Conservation (phyloP, 495 filamentous ascomycete species). For the Paragyromitra xinjiangensis region DNA sequence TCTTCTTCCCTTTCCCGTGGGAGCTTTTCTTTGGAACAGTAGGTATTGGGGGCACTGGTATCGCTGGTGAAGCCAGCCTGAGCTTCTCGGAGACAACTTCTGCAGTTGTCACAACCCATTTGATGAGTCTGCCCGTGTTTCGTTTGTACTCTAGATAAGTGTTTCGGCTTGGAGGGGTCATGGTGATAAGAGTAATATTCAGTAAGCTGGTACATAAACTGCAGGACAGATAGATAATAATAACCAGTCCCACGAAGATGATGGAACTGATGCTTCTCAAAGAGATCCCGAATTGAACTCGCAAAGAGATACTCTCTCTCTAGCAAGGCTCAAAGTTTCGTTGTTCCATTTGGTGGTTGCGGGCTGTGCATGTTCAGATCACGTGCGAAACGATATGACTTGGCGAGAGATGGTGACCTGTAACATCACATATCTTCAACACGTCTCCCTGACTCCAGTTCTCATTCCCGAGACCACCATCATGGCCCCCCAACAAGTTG, state of each 20-base stretch:
- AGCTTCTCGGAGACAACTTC: slow-evolving; percentile 11
- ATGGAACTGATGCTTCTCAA: neutral
- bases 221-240: slow-evolving; percentile 5
- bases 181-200: slow-evolving; percentile 13
- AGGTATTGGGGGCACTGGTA: slow-evolving; percentile 9
- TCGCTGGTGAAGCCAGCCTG: neutral
- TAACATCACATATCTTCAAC: neutral
- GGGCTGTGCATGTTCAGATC: slow-evolving; percentile 3
- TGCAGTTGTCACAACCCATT: slow-evolving; percentile 59
- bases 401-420: slow-evolving; percentile 4
- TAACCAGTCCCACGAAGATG: neutral
- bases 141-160: slow-evolving; percentile 59
- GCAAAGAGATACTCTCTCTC: neutral
- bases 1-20: slow-evolving; percentile 33
- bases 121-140: slow-evolving; percentile 59
- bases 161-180: slow-evolving; percentile 32
- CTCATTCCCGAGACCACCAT: neutral
- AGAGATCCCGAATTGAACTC: neutral
- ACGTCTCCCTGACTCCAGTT: slow-evolving; percentile 9
- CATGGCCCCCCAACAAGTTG: slow-evolving; percentile 39
- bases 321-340: neutral
- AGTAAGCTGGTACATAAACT: slow-evolving; percentile 16
- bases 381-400: slow-evolving; percentile 27
- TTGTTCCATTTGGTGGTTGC: neutral
- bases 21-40: slow-evolving; percentile 3